Evolutionary conservation across 768 basidiomycete species (phyloP), one percentile per base, ranked within the genome.

Genomic region (Phanerochaete sordida): DNA sequence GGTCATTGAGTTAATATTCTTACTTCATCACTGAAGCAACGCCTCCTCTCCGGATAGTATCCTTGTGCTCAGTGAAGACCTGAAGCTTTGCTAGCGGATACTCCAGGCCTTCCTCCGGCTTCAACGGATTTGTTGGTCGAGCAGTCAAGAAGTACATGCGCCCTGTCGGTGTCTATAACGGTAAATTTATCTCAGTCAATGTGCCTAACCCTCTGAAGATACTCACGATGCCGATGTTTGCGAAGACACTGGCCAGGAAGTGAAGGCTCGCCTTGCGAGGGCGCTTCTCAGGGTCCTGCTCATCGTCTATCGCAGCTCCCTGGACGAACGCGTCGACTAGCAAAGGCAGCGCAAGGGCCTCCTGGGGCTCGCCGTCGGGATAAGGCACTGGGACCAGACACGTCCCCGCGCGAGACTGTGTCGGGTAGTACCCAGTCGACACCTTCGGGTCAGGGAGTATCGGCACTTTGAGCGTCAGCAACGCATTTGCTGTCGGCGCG

Each of bases 191-290:
- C 21, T 47, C 19, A 48, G 15, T 50, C 15, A 44, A 37, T 47
- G 15, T 1, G 11, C 6, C 16, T 9, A 1, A 23, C 33, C 24
- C 31, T 19, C 13, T 27, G 23, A 11, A 27, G 23, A 23, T 13
- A 77, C 86, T 68, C 69, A 95, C 95, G 64, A 84, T 82, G 54
- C 84, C 90, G 57, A 97, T 73, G 70, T 98, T 98, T 12, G 95
- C 94, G 69, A 98, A 97, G 13, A 98, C 96, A 63, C 88, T 92
- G 1, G 95, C 87, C 23, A 98, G 77, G 73, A 98, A 98, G 74
- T 98, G 90, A 19, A 96, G 79, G 48, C 88, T 79, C 50, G 87
- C 93, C 74, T 94, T 95, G 47, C 87, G 76, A 44, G 73, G 70
- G 49, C 80, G 78, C 65, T 81, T 80, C 26, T 78, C 76, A 1